These are phyloP conservation scores for Zea luxurians DNA, from an alignment of 176 grass and related monocot species.

Conservation along the genomic window DNA sequence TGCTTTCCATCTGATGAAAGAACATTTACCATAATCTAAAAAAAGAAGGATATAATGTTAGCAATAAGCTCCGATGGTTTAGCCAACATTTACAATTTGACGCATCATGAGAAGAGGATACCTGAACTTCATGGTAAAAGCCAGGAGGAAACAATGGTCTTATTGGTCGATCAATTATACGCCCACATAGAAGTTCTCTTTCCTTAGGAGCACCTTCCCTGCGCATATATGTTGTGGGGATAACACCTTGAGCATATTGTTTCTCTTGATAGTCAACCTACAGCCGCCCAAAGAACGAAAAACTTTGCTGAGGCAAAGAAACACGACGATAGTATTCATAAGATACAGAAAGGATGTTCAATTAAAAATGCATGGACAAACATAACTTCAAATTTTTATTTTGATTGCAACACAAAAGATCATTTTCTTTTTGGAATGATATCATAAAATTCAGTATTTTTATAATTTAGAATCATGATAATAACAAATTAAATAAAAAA, in stretches of 20 bases:
- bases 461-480: background rate
- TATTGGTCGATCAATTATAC: slow-evolving; percentile 92
- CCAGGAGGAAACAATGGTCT: slow-evolving; percentile 87
- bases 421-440: background rate
- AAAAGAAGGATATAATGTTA: slow-evolving; percentile 17
- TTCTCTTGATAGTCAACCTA: slow-evolving; percentile 99
- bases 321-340: background rate
- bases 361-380: slow-evolving; percentile 31
- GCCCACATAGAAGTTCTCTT: slow-evolving; percentile 90
- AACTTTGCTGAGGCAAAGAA: background rate
- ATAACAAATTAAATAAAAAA: background rate
- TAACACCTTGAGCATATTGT: slow-evolving; percentile 90
- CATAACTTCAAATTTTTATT: slow-evolving; percentile 7
- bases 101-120: slow-evolving; percentile 27
- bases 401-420: background rate
- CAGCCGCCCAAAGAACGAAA: slow-evolving; percentile 5
- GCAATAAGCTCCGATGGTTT: slow-evolving; percentile 9
- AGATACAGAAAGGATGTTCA: background rate
- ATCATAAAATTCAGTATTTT: background rate
- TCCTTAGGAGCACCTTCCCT: slow-evolving; percentile 98
- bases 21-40: slow-evolving; percentile 78
- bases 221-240: slow-evolving; percentile 95
- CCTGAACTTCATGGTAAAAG: slow-evolving; percentile 98
- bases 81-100: slow-evolving; percentile 26
- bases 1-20: slow-evolving; percentile 92